A percentile compares a stretch with the other conserved stretches of the same genome.
phyloP scores from a whole-genome alignment of 441 rosid genomes.

The Populus hybrid region DNA sequence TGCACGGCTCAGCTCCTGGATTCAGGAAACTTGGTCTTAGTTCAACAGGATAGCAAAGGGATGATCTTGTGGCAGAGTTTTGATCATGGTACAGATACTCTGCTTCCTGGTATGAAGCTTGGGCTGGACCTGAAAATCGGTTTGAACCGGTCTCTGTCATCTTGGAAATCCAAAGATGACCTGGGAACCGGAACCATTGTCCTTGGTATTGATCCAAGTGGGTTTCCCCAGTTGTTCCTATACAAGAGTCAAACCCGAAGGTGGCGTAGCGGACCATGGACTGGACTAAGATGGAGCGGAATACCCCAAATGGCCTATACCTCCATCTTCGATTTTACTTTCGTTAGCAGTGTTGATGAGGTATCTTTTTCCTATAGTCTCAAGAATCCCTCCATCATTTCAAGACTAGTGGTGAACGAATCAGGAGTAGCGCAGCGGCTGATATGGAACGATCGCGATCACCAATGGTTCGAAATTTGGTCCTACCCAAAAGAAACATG shows the following conservation, averaged over 20 bases:
- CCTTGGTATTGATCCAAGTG: conserved; percentile 30
- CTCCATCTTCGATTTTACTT: too few relatives aligned
- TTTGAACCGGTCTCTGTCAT: conserved; percentile 22
- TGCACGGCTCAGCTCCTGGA: conserved; percentile 38
- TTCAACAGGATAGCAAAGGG: conserved; percentile 19
- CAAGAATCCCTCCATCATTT: background rate
- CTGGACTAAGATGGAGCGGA: conserved; percentile 2
- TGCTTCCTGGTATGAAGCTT: conserved; percentile 44
- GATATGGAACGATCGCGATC: conserved; percentile 32
- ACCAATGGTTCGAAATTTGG: conserved; percentile 38
- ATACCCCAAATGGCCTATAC: background rate
- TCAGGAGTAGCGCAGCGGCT: conserved; percentile 3
- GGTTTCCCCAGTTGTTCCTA: conserved; percentile 37
- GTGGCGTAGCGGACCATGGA: conserved; percentile 55
- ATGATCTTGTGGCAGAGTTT: conserved; percentile 53
- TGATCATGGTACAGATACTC: conserved; percentile 43
- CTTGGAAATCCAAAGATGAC: conserved; percentile 48
- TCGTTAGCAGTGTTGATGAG: background rate
- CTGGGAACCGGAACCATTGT: conserved; percentile 41
- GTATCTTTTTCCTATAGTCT: background rate
- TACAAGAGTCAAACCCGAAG: conserved; percentile 26
- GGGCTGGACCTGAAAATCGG: conserved; percentile 39
- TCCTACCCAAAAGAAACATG: conserved; percentile 46
- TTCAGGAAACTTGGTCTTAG: conserved; percentile 52
- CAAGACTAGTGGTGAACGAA: background rate